A percentile compares a stretch with the other conserved stretches of the same genome.
Conservation (phyloP, 1,284 basidiomycete species). For the Amylostereum chailletii region DNA sequence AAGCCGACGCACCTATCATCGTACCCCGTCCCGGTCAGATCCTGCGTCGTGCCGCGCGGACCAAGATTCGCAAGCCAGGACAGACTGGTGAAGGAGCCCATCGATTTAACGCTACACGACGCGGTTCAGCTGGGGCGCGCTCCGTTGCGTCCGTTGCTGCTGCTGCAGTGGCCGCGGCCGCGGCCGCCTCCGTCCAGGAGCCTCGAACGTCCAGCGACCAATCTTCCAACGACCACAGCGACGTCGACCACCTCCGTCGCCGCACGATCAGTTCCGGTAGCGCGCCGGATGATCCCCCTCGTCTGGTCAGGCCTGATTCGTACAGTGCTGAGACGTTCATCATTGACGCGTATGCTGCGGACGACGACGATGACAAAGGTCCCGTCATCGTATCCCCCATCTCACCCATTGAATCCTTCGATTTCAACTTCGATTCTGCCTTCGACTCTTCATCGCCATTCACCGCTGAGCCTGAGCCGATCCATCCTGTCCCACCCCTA, state of each 20-base stretch:
- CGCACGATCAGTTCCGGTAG: constrained; percentile 16
- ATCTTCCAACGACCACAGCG: constrained; percentile 63
- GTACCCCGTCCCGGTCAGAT: constrained; percentile 84
- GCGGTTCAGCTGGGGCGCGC: constrained; percentile 28
- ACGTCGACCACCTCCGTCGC: constrained; percentile 23
- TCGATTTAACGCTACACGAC: constrained; percentile 59
- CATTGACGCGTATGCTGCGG: constrained; percentile 71
- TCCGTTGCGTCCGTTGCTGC: constrained; percentile 15
- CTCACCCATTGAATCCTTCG: constrained; percentile 15
- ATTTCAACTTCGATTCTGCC: constrained; percentile 6
- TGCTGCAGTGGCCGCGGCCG: constrained; percentile 18
- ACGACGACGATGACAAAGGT: constrained; percentile 41
- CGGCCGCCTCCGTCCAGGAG: constrained; percentile 23
- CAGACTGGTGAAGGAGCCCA: constrained; percentile 71
- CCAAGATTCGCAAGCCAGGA: constrained; percentile 90
- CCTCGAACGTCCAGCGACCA: constrained; percentile 51
- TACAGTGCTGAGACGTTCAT: constrained; percentile 75
- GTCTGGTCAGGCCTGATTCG: constrained; percentile 46
- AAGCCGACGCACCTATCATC: constrained; percentile 84
- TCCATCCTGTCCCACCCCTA: constrained; percentile 10
- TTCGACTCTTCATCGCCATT: constrained; percentile 2
- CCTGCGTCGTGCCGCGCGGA: constrained; percentile 85
- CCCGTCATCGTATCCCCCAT: constrained; percentile 23
- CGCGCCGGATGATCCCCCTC: constrained; percentile 14
- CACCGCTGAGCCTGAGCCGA: constrained; percentile 15